Conservation (phyloP, 176 grass and related monocot species). For the Poa pratensis region DNA sequence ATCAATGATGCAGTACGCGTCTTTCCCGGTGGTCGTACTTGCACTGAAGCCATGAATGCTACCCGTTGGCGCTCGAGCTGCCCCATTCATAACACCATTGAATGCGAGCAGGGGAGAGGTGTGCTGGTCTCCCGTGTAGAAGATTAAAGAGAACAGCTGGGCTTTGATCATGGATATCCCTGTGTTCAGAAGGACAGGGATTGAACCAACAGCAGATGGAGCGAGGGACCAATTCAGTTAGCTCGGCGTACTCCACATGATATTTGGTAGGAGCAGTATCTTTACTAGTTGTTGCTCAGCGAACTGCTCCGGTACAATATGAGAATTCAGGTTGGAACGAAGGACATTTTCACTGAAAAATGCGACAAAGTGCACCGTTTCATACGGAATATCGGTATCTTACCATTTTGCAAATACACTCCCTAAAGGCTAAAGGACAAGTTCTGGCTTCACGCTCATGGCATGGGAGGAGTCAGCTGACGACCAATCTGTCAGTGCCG, state of each 20-base stretch:
- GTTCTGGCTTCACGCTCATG: neutral
- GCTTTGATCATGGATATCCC: conserved; percentile 27
- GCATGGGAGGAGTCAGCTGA: neutral
- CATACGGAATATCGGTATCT: neutral
- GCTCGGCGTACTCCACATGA: neutral
- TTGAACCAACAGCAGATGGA: conserved; percentile 29
- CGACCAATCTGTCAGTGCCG: conserved; percentile 2
- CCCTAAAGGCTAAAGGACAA: neutral
- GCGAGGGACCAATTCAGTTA: neutral
- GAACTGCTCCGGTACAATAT: neutral
- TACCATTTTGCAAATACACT: neutral
- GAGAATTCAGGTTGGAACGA: neutral
- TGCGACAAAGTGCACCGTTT: neutral
- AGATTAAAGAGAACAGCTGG: conserved; percentile 7
- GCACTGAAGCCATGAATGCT: conserved; percentile 5
- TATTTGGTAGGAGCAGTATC: no score
- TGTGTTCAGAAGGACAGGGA: conserved; percentile 19
- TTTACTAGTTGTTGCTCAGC: no score
- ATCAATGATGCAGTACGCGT: neutral
- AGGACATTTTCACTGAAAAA: neutral
- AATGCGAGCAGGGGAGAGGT: neutral
- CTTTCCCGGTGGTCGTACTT: neutral
- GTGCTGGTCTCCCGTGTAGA: conserved; percentile 4
- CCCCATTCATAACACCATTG: conserved; percentile 13
- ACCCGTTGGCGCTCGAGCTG: conserved; percentile 21